A percentile compares a stretch with the other conserved stretches of the same genome.
phyloP scores from a whole-genome alignment of 2,329 filamentous ascomycete species.

The Colletotrichum brevisporum region DNA sequence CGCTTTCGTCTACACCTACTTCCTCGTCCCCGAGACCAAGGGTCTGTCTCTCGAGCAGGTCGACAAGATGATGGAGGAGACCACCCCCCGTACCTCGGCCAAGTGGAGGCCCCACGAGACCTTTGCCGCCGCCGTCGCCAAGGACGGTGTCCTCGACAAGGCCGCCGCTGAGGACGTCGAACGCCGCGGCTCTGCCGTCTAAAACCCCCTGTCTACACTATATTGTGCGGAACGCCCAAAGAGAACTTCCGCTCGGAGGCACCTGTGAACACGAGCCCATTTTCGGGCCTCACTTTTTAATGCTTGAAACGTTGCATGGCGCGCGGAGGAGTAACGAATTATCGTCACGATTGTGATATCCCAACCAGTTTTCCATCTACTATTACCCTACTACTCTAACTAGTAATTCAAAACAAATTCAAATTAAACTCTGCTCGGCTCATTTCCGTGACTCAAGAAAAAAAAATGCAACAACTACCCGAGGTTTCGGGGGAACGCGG shows the following conservation, averaged over 20 bases:
- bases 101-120: constrained; percentile 82
- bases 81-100: constrained; percentile 80
- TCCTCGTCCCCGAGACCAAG: constrained; percentile 82
- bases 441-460: constrained; percentile 15
- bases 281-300: constrained; percentile 29
- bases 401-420: constrained; percentile 25
- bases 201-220: constrained; percentile 41
- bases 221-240: constrained; percentile 15
- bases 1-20: constrained; percentile 77
- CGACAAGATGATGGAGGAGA: constrained; percentile 91
- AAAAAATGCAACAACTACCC: constrained; percentile 1
- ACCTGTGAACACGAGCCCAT: constrained; percentile 13
- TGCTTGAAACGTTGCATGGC: constrained; percentile 39
- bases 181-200: constrained; percentile 50
- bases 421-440: constrained; percentile 21
- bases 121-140: constrained; percentile 69
- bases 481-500: constrained; percentile 16
- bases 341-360: constrained; percentile 26
- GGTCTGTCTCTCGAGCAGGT: constrained; percentile 84
- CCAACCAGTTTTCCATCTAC: constrained; percentile 4
- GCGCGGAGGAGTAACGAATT: constrained; percentile 24
- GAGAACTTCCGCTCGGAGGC: constrained; percentile 17
- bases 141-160: constrained; percentile 53
- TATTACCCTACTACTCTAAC: constrained; percentile 5
- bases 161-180: constrained; percentile 46